phyloP scores from a whole-genome alignment of 495 filamentous ascomycete genomes.

The Filosporella fistucella region DNA sequence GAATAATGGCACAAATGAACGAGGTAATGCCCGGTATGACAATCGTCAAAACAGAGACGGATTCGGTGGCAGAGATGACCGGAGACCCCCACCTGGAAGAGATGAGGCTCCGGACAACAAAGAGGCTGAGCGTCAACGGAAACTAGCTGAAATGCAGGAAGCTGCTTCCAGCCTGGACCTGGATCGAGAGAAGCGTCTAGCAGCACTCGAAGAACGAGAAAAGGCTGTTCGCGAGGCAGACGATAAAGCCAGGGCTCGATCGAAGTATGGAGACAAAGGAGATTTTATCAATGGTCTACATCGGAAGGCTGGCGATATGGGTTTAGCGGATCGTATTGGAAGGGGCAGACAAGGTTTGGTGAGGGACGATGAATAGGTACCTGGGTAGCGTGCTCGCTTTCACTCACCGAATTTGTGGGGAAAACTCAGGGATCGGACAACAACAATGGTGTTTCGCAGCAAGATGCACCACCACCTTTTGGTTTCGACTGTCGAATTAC shows the following conservation, averaged over 20 bases:
- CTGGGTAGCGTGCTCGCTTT: too few relatives aligned
- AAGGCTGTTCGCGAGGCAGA: constrained; percentile 60
- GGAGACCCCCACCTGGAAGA: constrained; percentile 7
- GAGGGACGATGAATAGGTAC: constrained; percentile 29
- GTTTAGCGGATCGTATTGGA: constrained; percentile 49
- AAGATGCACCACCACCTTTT: too few relatives aligned
- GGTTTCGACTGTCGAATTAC: too few relatives aligned
- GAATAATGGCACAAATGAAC: constrained; percentile 8
- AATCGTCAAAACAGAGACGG: constrained; percentile 16
- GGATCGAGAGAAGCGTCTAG: constrained; percentile 67
- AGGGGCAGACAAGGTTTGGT: constrained; percentile 38
- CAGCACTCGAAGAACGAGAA: constrained; percentile 62
- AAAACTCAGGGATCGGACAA: too few relatives aligned
- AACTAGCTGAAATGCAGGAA: constrained; percentile 82
- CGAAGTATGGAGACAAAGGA: constrained; percentile 57
- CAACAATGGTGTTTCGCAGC: too few relatives aligned
- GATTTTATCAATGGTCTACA: constrained; percentile 57
- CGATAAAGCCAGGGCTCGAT: constrained; percentile 48
- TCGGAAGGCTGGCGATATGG: constrained; percentile 52
- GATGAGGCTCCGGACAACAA: constrained; percentile 24
- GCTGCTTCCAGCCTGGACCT: constrained; percentile 76
- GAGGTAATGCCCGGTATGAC: constrained; percentile 10
- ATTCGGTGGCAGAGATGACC: constrained; percentile 24
- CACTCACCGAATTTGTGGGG: too few relatives aligned
- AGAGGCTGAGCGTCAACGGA: constrained; percentile 54